Evolutionary conservation across 2,329 filamentous ascomycete species (phyloP).

Genomic region (Colletotrichum eremochloae): DNA sequence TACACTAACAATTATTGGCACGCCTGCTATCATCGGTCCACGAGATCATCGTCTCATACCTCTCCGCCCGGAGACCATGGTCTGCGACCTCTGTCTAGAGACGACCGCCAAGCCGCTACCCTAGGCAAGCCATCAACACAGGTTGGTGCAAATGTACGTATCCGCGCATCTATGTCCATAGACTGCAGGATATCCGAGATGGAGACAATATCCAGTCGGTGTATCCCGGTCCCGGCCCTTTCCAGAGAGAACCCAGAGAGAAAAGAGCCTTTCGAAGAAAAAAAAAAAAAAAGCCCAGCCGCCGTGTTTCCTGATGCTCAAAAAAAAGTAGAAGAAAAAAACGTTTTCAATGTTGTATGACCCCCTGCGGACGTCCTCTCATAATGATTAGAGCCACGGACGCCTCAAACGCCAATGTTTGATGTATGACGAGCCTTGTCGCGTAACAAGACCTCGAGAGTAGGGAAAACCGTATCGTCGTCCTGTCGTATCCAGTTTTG

Average conservation of each 20-base stretch:
- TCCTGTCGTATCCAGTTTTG: conserved; percentile 46
- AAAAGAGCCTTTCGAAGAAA: conserved; percentile 21
- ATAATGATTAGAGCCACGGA: conserved; percentile 41
- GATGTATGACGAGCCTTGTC: conserved; percentile 39
- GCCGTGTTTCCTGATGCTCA: conserved; percentile 41
- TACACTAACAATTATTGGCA: conserved; percentile 43
- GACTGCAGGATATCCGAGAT: conserved; percentile 35
- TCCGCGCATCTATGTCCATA: conserved; percentile 42
- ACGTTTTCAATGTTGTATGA: conserved; percentile 41
- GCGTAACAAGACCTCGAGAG: conserved; percentile 39
- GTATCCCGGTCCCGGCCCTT: conserved; percentile 39
- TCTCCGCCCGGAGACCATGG: conserved; percentile 16
- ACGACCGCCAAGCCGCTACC: background rate
- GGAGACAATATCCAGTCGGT: conserved; percentile 26
- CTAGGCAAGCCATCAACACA: conserved; percentile 3
- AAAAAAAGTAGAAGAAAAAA: conserved; percentile 20
- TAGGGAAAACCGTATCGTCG: conserved; percentile 44
- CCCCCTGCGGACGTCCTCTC: conserved; percentile 40
- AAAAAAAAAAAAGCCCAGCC: conserved; percentile 38
- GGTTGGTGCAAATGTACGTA: conserved; percentile 42
- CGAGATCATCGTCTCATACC: conserved; percentile 9
- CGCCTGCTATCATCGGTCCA: conserved; percentile 23
- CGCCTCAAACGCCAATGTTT: conserved; percentile 44
- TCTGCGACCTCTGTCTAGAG: conserved; percentile 6
- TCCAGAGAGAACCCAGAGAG: conserved; percentile 40